phyloP scores from a whole-genome alignment of 495 filamentous ascomycete genomes.

The Platismatia glauca region DNA sequence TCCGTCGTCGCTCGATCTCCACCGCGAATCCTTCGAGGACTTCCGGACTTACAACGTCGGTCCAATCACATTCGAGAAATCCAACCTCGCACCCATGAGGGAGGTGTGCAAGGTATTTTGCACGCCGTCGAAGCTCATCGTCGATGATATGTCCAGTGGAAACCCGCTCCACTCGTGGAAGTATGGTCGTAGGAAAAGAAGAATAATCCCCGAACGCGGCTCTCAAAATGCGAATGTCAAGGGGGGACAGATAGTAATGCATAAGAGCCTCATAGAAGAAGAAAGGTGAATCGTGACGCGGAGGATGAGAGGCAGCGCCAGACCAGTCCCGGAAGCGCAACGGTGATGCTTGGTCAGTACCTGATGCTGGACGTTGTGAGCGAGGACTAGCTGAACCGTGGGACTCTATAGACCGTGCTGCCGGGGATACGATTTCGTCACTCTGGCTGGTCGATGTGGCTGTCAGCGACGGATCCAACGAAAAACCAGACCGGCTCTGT shows the following conservation, averaged over 20 bases:
- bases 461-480: background rate
- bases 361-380: conserved; percentile 8
- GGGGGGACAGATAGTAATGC: conserved; percentile 85
- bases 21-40: conserved; percentile 61
- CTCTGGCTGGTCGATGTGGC: conserved; percentile 3
- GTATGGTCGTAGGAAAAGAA: conserved; percentile 76
- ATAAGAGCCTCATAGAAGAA: conserved; percentile 87
- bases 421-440: background rate
- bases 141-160: conserved; percentile 87
- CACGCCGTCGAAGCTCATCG: conserved; percentile 73
- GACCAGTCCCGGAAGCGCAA: background rate
- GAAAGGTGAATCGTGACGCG: conserved; percentile 38
- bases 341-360: background rate
- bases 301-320: conserved; percentile 11
- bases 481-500: conserved; percentile 8
- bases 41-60: conserved; percentile 71
- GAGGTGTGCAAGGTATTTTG: conserved; percentile 86
- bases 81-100: conserved; percentile 88
- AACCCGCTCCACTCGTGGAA: conserved; percentile 86
- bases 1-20: conserved; percentile 72
- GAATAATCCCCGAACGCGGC: conserved; percentile 78
- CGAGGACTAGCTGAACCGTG: conserved; percentile 2
- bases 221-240: conserved; percentile 93
- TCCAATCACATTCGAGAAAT: conserved; percentile 97
- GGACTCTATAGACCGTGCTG: background rate